Evolutionary conservation across 2,329 filamentous ascomycete species (phyloP), one percentile per base, ranked within the genome.

Genomic region (Pseudohalonectria lignicola): DNA sequence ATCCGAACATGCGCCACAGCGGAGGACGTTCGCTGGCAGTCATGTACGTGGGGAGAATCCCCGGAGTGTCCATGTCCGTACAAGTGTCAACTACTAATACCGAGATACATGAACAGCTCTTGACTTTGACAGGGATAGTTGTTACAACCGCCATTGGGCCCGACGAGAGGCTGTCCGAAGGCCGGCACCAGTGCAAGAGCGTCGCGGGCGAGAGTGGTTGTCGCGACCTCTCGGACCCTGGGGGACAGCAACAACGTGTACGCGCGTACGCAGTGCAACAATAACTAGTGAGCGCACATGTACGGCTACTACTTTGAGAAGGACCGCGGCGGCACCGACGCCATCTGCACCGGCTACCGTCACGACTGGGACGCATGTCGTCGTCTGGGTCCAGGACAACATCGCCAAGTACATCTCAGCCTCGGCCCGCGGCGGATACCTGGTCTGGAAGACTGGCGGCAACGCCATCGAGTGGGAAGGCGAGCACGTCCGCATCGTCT

Each of bases 261-360:
- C 50, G 51, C 53, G 3, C 61, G 63, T 4, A 49, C 53, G 43
- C 56, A 58, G 3, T 66, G 64, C 53, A 66, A 66, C 46, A 55
- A 56, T 45, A 56, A 56, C 41, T 66, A 61, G 62, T 67, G 63
- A 49, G 54, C 55, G 11, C 57, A 62, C 47, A 32, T 65, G 19
- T 66, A 66, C 48, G 61, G 55, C 43, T 66, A 66, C 50, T 67
- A 64, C 50, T 66, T 66, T 38, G 63, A 66, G 43, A 65, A 65
- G 51, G 63, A 66, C 49, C 55, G 59, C 2, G 50, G 52, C 13
- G 17, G 20, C 16, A 26, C 20, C 25, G 23, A 26, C 23, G 23
- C 23, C 23, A 43, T n/a, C n/a, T n/a, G n/a, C n/a, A n/a, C 47
- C 16, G 57, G 58, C n/a, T 62, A 66, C 48, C 53, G 50, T 5